A percentile compares a stretch with the other conserved stretches of the same genome.
Evolutionary conservation across 768 basidiomycete genomes (phyloP).

Genomic region (Lentinula aciculospora): DNA sequence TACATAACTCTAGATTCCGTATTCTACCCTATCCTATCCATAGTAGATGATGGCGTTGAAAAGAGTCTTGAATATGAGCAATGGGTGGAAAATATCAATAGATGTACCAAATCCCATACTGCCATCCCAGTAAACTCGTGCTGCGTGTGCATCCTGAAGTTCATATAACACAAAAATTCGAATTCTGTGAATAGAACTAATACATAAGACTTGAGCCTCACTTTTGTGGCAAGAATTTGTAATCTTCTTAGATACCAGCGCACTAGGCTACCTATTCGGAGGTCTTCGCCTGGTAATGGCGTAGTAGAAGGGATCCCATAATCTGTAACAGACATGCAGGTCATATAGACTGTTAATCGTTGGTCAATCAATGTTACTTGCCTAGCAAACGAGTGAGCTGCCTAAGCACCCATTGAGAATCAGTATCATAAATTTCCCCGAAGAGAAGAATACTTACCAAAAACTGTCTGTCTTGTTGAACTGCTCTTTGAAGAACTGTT

Average conservation of each 20-base stretch:
- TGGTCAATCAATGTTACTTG: not conserved
- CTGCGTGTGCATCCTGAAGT: conserved; percentile 2
- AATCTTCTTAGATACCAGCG: conserved; percentile 10
- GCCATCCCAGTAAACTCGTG: not conserved
- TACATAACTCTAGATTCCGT: too few relatives aligned
- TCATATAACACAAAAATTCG: too few relatives aligned
- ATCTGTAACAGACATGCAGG: not conserved
- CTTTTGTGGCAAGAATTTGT: conserved; percentile 3
- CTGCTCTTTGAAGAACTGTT: conserved; percentile 9
- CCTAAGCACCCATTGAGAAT: not conserved
- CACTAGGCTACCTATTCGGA: not conserved
- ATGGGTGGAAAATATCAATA: not conserved
- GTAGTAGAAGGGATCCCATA: conserved; percentile 11
- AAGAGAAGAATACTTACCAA: conserved; percentile 1
- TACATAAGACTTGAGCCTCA: too few relatives aligned
- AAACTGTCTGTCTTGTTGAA: conserved; percentile 1
- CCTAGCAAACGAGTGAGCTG: not conserved
- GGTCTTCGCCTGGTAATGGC: conserved; percentile 10
- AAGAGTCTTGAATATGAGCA: not conserved
- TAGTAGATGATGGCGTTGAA: not conserved
- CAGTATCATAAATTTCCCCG: not conserved
- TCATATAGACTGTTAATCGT: not conserved
- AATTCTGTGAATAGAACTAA: too few relatives aligned
- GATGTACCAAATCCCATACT: not conserved
- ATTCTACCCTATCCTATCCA: too few relatives aligned